Evolutionary conservation across 2,329 filamentous ascomycete genomes (phyloP).

Genomic region (Thermothelomyces thermophilus): DNA sequence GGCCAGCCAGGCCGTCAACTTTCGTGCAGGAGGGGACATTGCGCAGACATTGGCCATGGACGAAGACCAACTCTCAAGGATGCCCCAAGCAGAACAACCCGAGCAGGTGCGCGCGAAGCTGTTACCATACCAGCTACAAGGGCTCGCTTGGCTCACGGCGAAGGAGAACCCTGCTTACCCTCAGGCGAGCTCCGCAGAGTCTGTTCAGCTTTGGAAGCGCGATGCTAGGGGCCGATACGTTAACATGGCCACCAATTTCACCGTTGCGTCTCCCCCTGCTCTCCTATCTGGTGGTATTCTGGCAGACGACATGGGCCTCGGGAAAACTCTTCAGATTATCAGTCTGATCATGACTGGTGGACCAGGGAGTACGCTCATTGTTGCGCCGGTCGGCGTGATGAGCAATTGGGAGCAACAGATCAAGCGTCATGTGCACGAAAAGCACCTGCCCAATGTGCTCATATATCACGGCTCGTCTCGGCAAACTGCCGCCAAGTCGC

Average conservation of each 20-base stretch:
- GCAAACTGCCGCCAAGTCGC: conserved; percentile 45
- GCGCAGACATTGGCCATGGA: conserved; percentile 64
- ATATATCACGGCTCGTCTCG: conserved; percentile 66
- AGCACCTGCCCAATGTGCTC: conserved; percentile 58
- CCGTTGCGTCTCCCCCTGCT: conserved; percentile 48
- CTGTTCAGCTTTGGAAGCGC: conserved; percentile 74
- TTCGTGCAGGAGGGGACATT: conserved; percentile 56
- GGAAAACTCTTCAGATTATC: conserved; percentile 83
- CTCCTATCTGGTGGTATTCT: conserved; percentile 77
- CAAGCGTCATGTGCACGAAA: conserved; percentile 58
- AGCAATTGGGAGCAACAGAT: conserved; percentile 86
- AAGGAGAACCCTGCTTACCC: conserved; percentile 69
- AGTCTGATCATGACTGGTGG: conserved; percentile 61
- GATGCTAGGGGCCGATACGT: conserved; percentile 42
- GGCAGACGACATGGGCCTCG: conserved; percentile 88
- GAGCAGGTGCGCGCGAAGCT: conserved; percentile 56
- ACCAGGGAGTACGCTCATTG: conserved; percentile 63
- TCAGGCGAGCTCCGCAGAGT: conserved; percentile 47
- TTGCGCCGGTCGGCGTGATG: conserved; percentile 80
- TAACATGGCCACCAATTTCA: conserved; percentile 67
- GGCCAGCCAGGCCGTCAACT: conserved; percentile 60
- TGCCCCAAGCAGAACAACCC: conserved; percentile 69
- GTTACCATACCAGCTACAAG: conserved; percentile 75
- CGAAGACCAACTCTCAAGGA: conserved; percentile 61
- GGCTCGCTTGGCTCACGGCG: conserved; percentile 71